Evolutionary conservation across 805 yeast species (phyloP), one percentile per base, ranked within the genome.

Genomic region (Myxozyma lipomycoides): DNA sequence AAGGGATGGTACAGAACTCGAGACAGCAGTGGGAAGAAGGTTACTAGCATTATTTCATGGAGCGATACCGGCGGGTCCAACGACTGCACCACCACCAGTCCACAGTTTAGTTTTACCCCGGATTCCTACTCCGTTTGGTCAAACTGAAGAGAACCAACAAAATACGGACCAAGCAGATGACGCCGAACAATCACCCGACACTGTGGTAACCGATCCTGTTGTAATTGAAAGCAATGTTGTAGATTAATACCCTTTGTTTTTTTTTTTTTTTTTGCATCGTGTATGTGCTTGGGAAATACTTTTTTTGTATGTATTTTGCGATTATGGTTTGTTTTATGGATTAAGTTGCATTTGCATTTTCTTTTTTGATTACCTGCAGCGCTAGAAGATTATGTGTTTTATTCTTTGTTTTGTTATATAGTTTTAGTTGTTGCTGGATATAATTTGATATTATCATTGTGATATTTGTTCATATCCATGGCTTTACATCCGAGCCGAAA

Each of bases 1-100:
- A 2, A 62, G 74, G 24, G 75, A 71, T 41, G 75, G 75, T 4
- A 71, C 75, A 1, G 74, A 72, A 53, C 60, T 70, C 28, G 73
- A 69, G 44, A 70, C 72, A 1, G 42, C 37, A 1, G 64, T 68
- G 3, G 75, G 72, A 5, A 42, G 52, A 9, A 47, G 55, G 41
- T 58, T 71, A 36, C 46, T 64, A 36, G 51, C 51, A 2, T 54
- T 71, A 56, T 71, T 71, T 44, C 35, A 45, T 19, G 52, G 35
- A 12, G 21, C 21, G 22, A 17, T 23, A 10, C 23, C 37, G 18
- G 18, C 37, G 36, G 6, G 24, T 17, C 45, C 45, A 4, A 36
- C 19, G n/a, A 3, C 23, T 21, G 34, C 35, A 19, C 36, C 34
- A 28, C 12, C 34, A 10, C 10, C 34, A 28, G 34, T 15, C 15